Percentiles rank a stretch among this genome's conserved stretches.
These are phyloP conservation scores for Colletotrichum aenigma DNA, from an alignment of 2,329 filamentous ascomycete species.

Conservation along the genomic window DNA sequence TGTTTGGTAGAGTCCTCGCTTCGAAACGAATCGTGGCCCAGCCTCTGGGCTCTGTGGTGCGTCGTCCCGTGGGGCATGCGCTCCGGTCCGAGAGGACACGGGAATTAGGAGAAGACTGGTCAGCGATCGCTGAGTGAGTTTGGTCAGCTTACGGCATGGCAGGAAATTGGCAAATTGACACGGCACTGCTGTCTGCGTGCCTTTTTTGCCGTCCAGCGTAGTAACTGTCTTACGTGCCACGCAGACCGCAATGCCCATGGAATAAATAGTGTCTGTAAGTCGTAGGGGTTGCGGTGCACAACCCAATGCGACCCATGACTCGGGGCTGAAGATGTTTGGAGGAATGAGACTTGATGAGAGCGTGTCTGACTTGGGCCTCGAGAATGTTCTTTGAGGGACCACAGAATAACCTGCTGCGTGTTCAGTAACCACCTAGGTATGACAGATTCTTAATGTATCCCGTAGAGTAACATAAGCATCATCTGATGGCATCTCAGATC, in stretches of 20 bases:
- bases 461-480: neutral
- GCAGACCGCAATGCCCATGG: neutral
- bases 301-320: neutral
- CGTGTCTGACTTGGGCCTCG: neutral
- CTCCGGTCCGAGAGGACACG: neutral
- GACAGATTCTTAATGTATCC: neutral
- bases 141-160: neutral
- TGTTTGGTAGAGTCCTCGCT: constrained; percentile 5
- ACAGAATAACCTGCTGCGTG: neutral
- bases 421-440: neutral
- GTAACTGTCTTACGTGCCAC: neutral
- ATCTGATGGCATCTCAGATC: neutral
- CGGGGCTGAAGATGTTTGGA: neutral
- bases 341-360: neutral
- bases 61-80: neutral
- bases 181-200: neutral
- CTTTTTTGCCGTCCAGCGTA: neutral
- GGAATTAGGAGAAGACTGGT: neutral
- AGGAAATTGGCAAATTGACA: neutral
- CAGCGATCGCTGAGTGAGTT: neutral
- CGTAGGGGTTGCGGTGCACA: neutral
- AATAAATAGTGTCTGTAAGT: neutral
- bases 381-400: neutral
- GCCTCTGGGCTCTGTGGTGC: neutral
- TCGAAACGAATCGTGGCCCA: constrained; percentile 5